phyloP scores from a whole-genome alignment of 306 rosid genomes.

The Malus sieversii region DNA sequence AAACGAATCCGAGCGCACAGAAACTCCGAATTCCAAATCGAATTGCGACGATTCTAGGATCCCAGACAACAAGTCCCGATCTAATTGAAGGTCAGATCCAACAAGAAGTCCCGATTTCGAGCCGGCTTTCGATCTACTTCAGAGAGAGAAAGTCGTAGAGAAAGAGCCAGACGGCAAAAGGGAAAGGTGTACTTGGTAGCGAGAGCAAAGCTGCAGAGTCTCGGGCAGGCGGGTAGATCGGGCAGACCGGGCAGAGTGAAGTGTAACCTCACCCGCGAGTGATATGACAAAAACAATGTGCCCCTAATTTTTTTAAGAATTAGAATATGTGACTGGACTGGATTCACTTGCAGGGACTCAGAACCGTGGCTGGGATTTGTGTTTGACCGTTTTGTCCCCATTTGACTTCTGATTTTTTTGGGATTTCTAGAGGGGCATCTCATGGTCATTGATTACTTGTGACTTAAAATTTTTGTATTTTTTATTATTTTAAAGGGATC shows the following conservation, averaged over 20 bases:
- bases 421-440: neutral
- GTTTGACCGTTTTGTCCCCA: slow-evolving; percentile 17
- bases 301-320: neutral
- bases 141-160: slow-evolving; percentile 26
- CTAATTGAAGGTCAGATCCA: slow-evolving; percentile 28
- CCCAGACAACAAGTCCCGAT: neutral
- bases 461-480: neutral
- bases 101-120: slow-evolving; percentile 15
- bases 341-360: neutral
- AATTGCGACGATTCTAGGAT: neutral
- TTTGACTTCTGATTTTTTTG: slow-evolving; percentile 17
- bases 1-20: neutral
- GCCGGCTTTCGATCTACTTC: slow-evolving; percentile 30
- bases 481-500: neutral
- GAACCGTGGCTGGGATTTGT: neutral
- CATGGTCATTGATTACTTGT: neutral
- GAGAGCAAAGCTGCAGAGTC: slow-evolving; percentile 2
- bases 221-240: slow-evolving; percentile 38
- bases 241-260: slow-evolving; percentile 40
- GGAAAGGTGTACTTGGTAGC: slow-evolving; percentile 33
- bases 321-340: neutral
- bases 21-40: slow-evolving; percentile 6
- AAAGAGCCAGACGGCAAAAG: slow-evolving; percentile 13
- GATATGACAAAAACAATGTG: neutral
- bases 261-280: slow-evolving; percentile 31